Conservation (phyloP, 2,329 filamentous ascomycete genomes). For the Cryphonectria japonica region DNA sequence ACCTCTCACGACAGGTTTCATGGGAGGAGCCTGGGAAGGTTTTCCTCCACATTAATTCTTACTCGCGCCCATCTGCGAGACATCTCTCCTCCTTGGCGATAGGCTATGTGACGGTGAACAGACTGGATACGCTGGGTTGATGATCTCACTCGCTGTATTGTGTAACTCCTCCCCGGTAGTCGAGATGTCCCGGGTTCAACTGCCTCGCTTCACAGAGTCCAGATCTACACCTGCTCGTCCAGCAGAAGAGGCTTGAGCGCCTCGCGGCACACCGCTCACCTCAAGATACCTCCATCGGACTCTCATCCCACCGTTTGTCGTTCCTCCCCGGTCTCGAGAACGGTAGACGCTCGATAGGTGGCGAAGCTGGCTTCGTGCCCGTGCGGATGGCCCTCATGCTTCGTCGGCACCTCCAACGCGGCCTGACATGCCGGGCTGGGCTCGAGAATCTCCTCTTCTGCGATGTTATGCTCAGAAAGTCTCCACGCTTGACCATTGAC, state of each 20-base stretch:
- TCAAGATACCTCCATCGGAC: background rate
- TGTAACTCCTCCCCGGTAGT: background rate
- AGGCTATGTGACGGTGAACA: background rate
- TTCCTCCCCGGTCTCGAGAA: background rate
- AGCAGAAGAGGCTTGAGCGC: background rate
- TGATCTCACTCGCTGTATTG: background rate
- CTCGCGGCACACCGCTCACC: background rate
- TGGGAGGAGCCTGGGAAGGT: background rate
- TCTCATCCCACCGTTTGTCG: background rate
- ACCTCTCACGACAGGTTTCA: background rate
- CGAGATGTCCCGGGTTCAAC: background rate
- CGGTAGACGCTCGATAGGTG: background rate
- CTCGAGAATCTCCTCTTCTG: background rate
- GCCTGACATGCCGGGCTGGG: background rate
- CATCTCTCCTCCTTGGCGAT: background rate
- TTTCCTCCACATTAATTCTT: background rate
- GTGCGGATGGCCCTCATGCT: background rate
- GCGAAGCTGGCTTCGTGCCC: background rate
- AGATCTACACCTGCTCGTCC: background rate
- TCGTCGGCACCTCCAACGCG: background rate
- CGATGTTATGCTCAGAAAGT: background rate
- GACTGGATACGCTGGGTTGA: background rate
- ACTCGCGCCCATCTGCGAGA: background rate
- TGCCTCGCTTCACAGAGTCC: background rate
- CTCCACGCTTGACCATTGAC: constrained; percentile 18